phyloP scores from a whole-genome alignment of 192 early-diverging fungal species.

The Haplosporangium gracile region DNA sequence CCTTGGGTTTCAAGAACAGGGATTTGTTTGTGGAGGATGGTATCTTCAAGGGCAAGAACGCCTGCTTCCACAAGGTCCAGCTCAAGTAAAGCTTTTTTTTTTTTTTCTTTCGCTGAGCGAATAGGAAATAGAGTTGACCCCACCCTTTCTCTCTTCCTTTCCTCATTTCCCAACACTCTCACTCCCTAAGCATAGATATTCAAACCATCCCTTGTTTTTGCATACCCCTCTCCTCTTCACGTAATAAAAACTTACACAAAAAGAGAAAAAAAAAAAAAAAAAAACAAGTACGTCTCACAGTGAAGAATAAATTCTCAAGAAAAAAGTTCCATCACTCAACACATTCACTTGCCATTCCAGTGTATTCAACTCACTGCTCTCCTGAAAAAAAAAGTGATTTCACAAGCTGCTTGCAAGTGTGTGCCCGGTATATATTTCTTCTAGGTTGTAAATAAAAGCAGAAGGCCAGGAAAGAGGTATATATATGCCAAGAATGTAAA shows the following conservation, averaged over 20 bases:
- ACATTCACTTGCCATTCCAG: no score
- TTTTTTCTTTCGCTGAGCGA: no score
- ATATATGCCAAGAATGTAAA: background rate
- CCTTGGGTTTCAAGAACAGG: conserved; percentile 71
- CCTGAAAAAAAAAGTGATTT: no score
- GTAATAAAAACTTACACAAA: background rate
- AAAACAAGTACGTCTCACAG: background rate
- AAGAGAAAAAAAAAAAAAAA: background rate
- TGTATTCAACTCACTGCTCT: no score
- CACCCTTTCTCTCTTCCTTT: background rate
- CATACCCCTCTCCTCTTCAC: background rate
- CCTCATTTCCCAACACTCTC: no score
- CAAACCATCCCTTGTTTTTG: background rate
- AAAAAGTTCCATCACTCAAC: no score
- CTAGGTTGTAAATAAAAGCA: no score
- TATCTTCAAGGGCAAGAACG: conserved; percentile 78
- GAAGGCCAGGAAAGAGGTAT: no score
- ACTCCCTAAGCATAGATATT: background rate
- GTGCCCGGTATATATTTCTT: no score
- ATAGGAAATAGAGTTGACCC: no score
- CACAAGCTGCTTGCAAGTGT: no score
- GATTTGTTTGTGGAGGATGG: conserved; percentile 78
- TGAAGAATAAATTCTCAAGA: background rate
- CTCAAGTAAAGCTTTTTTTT: conserved; percentile 11
- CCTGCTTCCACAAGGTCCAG: conserved; percentile 70